Evolutionary conservation across 1,284 basidiomycete genomes (phyloP).

Genomic region (Ustilago tritici): DNA sequence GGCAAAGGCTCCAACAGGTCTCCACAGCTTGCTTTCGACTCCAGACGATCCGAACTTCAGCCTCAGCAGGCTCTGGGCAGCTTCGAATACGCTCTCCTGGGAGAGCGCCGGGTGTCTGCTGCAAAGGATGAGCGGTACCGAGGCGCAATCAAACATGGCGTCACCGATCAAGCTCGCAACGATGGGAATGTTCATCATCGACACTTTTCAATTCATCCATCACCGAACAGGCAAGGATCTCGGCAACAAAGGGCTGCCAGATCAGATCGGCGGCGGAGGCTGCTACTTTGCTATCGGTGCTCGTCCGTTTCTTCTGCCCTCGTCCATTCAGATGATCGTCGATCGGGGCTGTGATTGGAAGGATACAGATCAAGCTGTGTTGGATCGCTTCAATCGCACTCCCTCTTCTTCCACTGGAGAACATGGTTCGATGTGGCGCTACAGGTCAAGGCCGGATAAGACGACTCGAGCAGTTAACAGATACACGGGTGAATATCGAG

Average conservation of each 20-base stretch:
- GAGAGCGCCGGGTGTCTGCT: neutral
- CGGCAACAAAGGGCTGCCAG: conserved; percentile 37
- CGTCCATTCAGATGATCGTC: conserved; percentile 76
- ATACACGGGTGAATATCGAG: conserved; percentile 79
- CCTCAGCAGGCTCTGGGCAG: neutral
- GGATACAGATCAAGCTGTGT: conserved; percentile 73
- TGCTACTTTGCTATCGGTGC: conserved; percentile 78
- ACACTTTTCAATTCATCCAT: conserved; percentile 48
- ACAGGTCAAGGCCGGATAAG: conserved; percentile 75
- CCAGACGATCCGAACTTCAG: neutral
- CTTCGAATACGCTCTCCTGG: neutral
- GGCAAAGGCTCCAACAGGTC: neutral
- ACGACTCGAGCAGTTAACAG: conserved; percentile 81
- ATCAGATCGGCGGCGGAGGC: conserved; percentile 89
- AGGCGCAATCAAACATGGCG: conserved; percentile 10
- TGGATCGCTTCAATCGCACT: conserved; percentile 76
- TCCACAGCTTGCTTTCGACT: neutral
- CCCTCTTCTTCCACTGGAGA: conserved; percentile 67
- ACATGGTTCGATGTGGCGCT: conserved; percentile 77
- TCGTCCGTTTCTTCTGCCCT: conserved; percentile 76
- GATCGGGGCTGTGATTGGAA: conserved; percentile 87
- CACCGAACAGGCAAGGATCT: conserved; percentile 24
- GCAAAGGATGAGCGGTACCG: neutral
- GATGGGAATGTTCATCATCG: conserved; percentile 62
- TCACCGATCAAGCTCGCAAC: conserved; percentile 31